Percentiles rank a stretch among this genome's conserved stretches.
Evolutionary conservation across 1,284 basidiomycete genomes (phyloP).

Genomic region (Kwoniella shivajii): DNA sequence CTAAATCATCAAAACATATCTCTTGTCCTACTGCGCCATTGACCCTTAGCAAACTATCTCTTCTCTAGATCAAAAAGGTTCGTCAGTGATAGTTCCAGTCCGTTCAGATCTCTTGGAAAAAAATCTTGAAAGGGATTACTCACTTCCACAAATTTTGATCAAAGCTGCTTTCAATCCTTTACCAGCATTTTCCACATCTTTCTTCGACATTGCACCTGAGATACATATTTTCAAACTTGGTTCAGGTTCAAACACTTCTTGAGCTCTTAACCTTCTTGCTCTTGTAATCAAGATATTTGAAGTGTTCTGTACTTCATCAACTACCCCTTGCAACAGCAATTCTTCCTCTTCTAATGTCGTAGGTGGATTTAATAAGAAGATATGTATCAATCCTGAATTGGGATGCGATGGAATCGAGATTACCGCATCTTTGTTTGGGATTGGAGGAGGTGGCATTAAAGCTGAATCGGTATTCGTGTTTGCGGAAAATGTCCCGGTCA

Average conservation of each 20-base stretch:
- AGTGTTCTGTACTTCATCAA: constrained; percentile 75
- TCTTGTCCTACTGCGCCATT: too few species aligned
- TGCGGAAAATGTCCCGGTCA: background rate
- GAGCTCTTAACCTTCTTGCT: constrained; percentile 75
- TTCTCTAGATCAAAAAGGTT: too few species aligned
- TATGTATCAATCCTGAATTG: constrained; percentile 83
- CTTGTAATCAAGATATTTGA: constrained; percentile 76
- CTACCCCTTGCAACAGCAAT: constrained; percentile 77
- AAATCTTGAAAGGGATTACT: constrained; percentile 25
- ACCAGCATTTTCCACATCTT: constrained; percentile 89
- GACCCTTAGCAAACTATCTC: too few species aligned
- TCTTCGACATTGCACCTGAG: constrained; percentile 74
- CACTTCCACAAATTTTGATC: constrained; percentile 62
- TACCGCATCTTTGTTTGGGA: constrained; percentile 59
- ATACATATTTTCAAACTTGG: constrained; percentile 88
- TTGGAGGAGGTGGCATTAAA: constrained; percentile 8
- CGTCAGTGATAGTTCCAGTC: too few species aligned
- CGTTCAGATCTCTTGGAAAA: too few species aligned
- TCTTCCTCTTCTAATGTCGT: constrained; percentile 70
- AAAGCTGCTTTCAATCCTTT: constrained; percentile 72
- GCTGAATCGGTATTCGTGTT: background rate
- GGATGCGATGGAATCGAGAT: constrained; percentile 83
- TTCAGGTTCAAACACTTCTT: constrained; percentile 77
- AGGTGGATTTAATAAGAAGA: constrained; percentile 62
- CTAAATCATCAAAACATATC: too few species aligned